Base-by-base conservation (phyloP, 345 rosid species). In the Erucastrum elatum region DNA sequence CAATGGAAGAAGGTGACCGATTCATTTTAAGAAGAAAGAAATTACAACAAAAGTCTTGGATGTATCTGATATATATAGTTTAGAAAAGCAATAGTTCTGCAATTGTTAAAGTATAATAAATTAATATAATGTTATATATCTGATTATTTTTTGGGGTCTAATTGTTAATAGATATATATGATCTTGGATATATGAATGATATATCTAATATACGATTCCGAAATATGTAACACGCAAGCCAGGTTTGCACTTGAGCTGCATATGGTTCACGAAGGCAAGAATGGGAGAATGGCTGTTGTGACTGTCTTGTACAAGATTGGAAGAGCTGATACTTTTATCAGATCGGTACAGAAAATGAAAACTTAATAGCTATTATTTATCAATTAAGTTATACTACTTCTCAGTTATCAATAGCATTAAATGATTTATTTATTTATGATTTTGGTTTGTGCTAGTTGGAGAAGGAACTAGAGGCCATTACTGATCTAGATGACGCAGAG, bases 281-380 rank as follows among this genome's bases (percentile, higher is more conserved):
- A 84, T 0, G 97, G 87, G 8, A 82, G 77, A 34, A 29, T 66
- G 66, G 90, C 94, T 11, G 98, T 94, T 21, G 79, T 94, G 15
- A 93, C 92, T 66, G 75, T 91, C 39, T 16, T 92, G 84, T 94
- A 94, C 87, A 88, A 70, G 63, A 72, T 88, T 49, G 97, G 97
- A 70, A 72, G 84, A 73, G 89, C 95, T 8, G 97, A 94, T 75
- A 44, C 90, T 61, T 92, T 94, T 84, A 33, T 94, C 53, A 39
- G 76, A 66, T 83, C 81, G 82, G 98, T 94, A 78, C 68, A 56
- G 35, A 64, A 25, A 83, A 60, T 3, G 8, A 46, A 64, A 33
- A 37, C 55, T 59, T 16, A 33, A 15, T 37, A 78, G 16, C 30
- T 30, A 56, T 15, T 13, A 10, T 4, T 29, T 1, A 26, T 29